Conservation (phyloP, 176 grass and related monocot genomes). For the Hordeum marinum region DNA sequence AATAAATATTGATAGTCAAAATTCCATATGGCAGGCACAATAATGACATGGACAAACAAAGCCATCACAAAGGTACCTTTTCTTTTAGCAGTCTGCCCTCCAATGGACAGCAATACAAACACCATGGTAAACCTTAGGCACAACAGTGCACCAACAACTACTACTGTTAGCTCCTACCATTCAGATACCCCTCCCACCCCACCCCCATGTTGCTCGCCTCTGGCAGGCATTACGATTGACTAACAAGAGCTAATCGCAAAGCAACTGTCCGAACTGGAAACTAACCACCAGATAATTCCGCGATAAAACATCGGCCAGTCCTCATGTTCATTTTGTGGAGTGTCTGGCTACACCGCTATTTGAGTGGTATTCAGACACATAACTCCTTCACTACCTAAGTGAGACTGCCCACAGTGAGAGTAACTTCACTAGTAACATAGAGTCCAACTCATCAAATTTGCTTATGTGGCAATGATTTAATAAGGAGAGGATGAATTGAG, state of each 20-base stretch:
- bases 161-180: neutral
- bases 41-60: neutral
- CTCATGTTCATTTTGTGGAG: neutral
- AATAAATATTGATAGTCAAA: neutral
- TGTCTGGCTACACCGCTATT: neutral
- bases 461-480: too few species aligned
- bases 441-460: too few species aligned
- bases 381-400: neutral
- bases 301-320: neutral
- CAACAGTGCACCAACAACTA: neutral
- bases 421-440: too few species aligned
- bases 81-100: neutral
- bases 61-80: neutral
- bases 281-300: neutral
- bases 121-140: neutral
- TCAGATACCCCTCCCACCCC: neutral
- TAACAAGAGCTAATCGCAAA: neutral
- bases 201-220: neutral
- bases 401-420: too few species aligned
- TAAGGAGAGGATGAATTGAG: too few species aligned
- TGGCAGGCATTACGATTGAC: neutral
- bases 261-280: neutral
- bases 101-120: neutral
- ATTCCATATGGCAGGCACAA: neutral
- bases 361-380: neutral